Base-by-base conservation (phyloP, 495 filamentous ascomycete species). In the Penicillium riverlandense region DNA sequence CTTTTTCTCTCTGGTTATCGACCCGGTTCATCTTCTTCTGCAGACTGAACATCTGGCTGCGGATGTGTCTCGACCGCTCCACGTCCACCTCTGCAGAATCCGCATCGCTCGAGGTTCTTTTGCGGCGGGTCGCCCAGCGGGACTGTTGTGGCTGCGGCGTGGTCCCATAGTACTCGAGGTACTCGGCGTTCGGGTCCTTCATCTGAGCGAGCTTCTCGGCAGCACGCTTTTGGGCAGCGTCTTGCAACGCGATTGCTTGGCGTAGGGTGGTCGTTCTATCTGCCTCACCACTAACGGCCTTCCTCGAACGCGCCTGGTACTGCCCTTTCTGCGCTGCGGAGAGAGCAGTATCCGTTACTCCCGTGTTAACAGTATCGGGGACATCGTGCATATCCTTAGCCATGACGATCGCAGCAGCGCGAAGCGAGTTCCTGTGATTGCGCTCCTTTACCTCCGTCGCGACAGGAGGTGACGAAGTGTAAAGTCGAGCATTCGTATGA, bases 381-480 rank as follows among this genome's bases (percentile, higher is more conserved):
- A 78, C 58, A 11, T 64, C 76, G 61, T 88, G 94, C 84, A 95
- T 88, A 45, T 84, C 75, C 61, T 80, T 87, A 16, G 90, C 88
- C 88, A 95, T 95, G 4, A 83, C 85, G 1, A 95, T 63, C 4
- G 90, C 85, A 12, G 89, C 88, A 13, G 88, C 88, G 46, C 80
- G 85, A 1, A 95, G 64, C 6, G 81, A 79, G 56, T 86, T 83
- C 30, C 78, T 71, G 41, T 74, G 78, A 35, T 77, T 82, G 59
- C 81, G 71, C 49, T 94, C 90, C 31, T 94, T 83, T 0, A 80
- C 55, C 54, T 94, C 88, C 7, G 71, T 65, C 29, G 78, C 68
- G 6, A 92, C 79, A 0, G 84, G 86, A 10, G 89, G 89, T 37
- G 79, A 66, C 3, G 85, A 82, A 1, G 84, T 88, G 50, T 82